These are phyloP conservation scores for Epichloe gansuensis DNA, from an alignment of 2,329 filamentous ascomycete genomes.

Conservation along the genomic window DNA sequence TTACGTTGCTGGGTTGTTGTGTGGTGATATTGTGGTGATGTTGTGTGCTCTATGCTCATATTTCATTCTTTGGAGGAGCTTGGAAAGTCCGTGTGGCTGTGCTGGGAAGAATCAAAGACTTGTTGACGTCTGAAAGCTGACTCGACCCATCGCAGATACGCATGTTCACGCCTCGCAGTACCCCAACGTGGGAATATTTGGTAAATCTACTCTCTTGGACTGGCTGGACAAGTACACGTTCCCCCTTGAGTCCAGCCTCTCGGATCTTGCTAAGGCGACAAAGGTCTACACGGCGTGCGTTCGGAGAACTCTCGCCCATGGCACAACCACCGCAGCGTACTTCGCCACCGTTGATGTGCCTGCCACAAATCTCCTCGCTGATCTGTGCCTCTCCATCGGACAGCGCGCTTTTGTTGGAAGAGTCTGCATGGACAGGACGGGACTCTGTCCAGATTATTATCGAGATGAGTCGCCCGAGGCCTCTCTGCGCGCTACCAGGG, in stretches of 20 bases:
- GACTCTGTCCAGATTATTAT: constrained; percentile 63
- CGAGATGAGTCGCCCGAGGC: constrained; percentile 53
- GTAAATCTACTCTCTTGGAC: constrained; percentile 80
- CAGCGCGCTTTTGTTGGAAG: constrained; percentile 86
- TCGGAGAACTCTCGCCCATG: constrained; percentile 68
- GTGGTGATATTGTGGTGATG: too few relatives aligned
- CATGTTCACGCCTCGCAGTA: constrained; percentile 95
- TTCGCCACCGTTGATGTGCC: constrained; percentile 80
- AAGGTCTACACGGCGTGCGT: constrained; percentile 69
- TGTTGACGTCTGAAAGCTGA: neutral
- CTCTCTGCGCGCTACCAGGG: constrained; percentile 41
- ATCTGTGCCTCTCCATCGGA: constrained; percentile 64
- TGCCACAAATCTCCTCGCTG: constrained; percentile 81
- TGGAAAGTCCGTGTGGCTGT: neutral
- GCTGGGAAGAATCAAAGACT: neutral
- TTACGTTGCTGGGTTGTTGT: neutral
- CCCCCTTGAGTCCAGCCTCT: constrained; percentile 71
- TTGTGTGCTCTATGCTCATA: too few relatives aligned
- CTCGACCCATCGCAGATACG: constrained; percentile 49
- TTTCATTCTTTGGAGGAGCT: too few relatives aligned
- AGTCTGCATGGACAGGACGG: constrained; percentile 77
- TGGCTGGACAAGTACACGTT: constrained; percentile 96
- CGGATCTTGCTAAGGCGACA: constrained; percentile 46
- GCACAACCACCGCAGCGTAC: constrained; percentile 90
- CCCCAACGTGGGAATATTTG: constrained; percentile 87